Percentiles rank a stretch among this genome's conserved stretches.
These are phyloP conservation scores for Eucalyptus polyanthemos DNA, from an alignment of 345 rosid species.

Conservation along the genomic window DNA sequence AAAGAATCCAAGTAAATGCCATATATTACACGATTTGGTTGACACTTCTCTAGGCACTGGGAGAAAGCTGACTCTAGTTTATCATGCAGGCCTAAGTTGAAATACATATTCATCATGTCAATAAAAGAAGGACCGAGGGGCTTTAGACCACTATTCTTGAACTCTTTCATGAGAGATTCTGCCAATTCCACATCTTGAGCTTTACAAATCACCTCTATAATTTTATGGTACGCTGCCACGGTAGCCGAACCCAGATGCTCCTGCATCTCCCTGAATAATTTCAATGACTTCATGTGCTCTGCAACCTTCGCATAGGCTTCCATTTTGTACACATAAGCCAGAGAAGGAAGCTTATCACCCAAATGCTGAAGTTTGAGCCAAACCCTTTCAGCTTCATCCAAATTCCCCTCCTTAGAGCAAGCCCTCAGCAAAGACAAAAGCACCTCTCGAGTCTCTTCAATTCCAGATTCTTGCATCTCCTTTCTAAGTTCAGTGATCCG, in stretches of 20 bases:
- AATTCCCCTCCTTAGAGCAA: constrained; percentile 55
- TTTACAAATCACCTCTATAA: constrained; percentile 49
- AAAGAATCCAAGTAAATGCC: constrained; percentile 60
- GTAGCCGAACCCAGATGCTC: constrained; percentile 32
- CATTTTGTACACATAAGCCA: too few relatives aligned
- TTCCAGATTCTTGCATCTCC: constrained; percentile 53
- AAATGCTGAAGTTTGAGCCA: constrained; percentile 41
- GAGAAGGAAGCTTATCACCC: neutral
- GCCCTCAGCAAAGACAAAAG: constrained; percentile 62
- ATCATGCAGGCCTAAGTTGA: constrained; percentile 38
- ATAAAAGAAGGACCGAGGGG: constrained; percentile 46
- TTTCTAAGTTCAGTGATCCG: constrained; percentile 38
- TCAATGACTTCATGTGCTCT: constrained; percentile 37
- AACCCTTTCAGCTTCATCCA: constrained; percentile 49
- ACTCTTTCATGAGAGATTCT: constrained; percentile 56
- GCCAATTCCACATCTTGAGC: constrained; percentile 36
- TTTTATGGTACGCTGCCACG: constrained; percentile 63
- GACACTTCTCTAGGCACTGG: constrained; percentile 46
- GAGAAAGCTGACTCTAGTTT: constrained; percentile 39
- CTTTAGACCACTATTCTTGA: constrained; percentile 48
- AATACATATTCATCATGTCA: constrained; percentile 44
- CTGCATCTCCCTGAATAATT: constrained; percentile 57
- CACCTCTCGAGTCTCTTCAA: constrained; percentile 51
- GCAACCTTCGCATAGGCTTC: constrained; percentile 42
- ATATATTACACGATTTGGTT: constrained; percentile 45